phyloP scores from a whole-genome alignment of 2,329 filamentous ascomycete species.

The Sclerotinia nivalis region DNA sequence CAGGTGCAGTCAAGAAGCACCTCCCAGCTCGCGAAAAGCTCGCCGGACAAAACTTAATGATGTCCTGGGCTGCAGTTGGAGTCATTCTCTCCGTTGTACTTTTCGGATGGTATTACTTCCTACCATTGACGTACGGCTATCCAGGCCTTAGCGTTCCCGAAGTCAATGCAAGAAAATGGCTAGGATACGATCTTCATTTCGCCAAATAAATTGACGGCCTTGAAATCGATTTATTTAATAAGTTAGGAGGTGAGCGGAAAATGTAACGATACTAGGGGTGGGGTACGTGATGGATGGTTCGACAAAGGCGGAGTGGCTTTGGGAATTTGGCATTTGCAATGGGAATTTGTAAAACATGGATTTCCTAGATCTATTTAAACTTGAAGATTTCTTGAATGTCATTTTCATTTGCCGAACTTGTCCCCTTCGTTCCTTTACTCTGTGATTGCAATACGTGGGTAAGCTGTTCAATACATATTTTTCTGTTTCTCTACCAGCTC shows the following conservation, averaged over 20 bases:
- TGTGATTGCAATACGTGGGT: not conserved
- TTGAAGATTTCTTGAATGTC: slow-evolving; percentile 1
- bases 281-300: not conserved
- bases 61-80: slow-evolving; percentile 74
- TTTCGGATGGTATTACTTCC: slow-evolving; percentile 88
- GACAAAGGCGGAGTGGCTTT: not conserved
- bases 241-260: not conserved
- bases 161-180: slow-evolving; percentile 86
- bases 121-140: slow-evolving; percentile 92
- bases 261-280: slow-evolving; percentile 9
- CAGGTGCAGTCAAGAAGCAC: slow-evolving; percentile 53
- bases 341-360: slow-evolving; percentile 3
- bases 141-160: slow-evolving; percentile 79
- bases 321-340: slow-evolving; percentile 10
- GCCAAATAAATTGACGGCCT: slow-evolving; percentile 65
- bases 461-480: too few relatives aligned
- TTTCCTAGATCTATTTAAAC: not conserved
- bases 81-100: slow-evolving; percentile 69
- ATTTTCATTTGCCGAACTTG: not conserved
- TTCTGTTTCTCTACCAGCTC: too few relatives aligned
- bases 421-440: not conserved
- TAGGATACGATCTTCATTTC: slow-evolving; percentile 97
- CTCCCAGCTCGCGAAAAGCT: slow-evolving; percentile 81
- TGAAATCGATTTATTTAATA: not conserved
- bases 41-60: slow-evolving; percentile 72